These are phyloP conservation scores for Colletotrichum musicola DNA, from an alignment of 2,329 filamentous ascomycete genomes.

Conservation along the genomic window DNA sequence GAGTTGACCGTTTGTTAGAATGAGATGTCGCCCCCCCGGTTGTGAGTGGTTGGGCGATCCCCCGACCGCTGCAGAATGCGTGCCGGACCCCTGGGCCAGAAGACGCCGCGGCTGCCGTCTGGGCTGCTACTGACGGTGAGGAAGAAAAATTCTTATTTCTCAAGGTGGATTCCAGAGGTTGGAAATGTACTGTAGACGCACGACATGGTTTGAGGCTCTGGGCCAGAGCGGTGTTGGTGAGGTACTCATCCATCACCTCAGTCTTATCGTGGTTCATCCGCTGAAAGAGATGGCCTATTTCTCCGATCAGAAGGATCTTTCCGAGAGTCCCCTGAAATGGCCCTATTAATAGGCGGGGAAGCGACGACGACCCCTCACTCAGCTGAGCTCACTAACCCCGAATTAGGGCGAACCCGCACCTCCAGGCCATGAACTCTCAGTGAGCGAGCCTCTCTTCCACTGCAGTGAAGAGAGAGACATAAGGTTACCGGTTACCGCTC, in stretches of 20 bases:
- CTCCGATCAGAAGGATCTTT: constrained; percentile 19
- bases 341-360: constrained; percentile 31
- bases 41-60: background rate
- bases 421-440: background rate
- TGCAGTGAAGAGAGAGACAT: background rate
- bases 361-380: constrained; percentile 24
- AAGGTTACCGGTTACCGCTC: background rate
- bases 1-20: background rate
- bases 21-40: background rate
- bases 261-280: background rate
- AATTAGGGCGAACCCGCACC: constrained; percentile 27
- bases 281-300: background rate
- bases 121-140: constrained; percentile 26
- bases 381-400: constrained; percentile 1
- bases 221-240: background rate
- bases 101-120: background rate
- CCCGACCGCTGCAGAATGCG: background rate
- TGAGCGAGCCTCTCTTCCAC: background rate
- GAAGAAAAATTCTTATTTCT: background rate
- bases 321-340: constrained; percentile 9
- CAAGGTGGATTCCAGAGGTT: background rate
- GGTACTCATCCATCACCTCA: background rate
- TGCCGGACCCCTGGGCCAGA: background rate
- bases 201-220: background rate
- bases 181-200: too few relatives aligned